A percentile compares a stretch with the other conserved stretches of the same genome.
phyloP scores from a whole-genome alignment of 2,329 filamentous ascomycete species.

The Fusarium torulosum region DNA sequence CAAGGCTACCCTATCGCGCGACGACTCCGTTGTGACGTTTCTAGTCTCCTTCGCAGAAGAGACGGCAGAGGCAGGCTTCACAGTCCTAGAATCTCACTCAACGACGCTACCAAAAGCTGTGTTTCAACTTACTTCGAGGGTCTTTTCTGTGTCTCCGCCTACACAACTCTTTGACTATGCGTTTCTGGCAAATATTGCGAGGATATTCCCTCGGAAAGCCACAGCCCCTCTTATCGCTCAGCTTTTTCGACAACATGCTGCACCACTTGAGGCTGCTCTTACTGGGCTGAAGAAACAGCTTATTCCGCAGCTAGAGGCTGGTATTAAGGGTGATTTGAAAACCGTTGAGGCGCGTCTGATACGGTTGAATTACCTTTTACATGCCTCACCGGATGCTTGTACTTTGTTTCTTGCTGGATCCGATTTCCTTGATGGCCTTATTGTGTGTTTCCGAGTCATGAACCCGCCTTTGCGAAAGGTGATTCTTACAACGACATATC shows the following conservation, averaged over 20 bases:
- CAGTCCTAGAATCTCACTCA: slow-evolving; percentile 54
- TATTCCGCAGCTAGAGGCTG: slow-evolving; percentile 72
- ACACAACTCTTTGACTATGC: slow-evolving; percentile 71
- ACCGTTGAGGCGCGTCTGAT: slow-evolving; percentile 67
- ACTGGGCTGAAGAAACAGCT: slow-evolving; percentile 71
- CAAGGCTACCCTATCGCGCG: slow-evolving; percentile 60
- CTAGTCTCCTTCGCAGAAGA: slow-evolving; percentile 75
- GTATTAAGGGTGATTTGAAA: slow-evolving; percentile 66
- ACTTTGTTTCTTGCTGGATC: slow-evolving; percentile 82
- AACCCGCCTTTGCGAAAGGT: slow-evolving; percentile 73
- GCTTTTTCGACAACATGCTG: slow-evolving; percentile 66
- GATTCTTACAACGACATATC: slow-evolving; percentile 79
- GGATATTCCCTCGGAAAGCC: slow-evolving; percentile 73
- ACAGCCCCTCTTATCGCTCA: slow-evolving; percentile 62
- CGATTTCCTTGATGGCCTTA: slow-evolving; percentile 85
- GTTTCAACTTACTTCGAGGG: slow-evolving; percentile 73
- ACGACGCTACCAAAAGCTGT: slow-evolving; percentile 69
- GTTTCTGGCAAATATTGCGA: slow-evolving; percentile 77
- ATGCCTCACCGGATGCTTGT: slow-evolving; percentile 68
- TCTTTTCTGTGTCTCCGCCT: slow-evolving; percentile 59
- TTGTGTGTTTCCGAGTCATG: slow-evolving; percentile 73
- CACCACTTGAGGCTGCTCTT: slow-evolving; percentile 66
- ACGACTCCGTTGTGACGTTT: slow-evolving; percentile 72
- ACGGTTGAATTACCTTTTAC: slow-evolving; percentile 72
- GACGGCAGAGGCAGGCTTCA: slow-evolving; percentile 55